These are phyloP conservation scores for Meyerozyma sp. DNA, from an alignment of 1,139 yeast genomes.

Conservation along the genomic window DNA sequence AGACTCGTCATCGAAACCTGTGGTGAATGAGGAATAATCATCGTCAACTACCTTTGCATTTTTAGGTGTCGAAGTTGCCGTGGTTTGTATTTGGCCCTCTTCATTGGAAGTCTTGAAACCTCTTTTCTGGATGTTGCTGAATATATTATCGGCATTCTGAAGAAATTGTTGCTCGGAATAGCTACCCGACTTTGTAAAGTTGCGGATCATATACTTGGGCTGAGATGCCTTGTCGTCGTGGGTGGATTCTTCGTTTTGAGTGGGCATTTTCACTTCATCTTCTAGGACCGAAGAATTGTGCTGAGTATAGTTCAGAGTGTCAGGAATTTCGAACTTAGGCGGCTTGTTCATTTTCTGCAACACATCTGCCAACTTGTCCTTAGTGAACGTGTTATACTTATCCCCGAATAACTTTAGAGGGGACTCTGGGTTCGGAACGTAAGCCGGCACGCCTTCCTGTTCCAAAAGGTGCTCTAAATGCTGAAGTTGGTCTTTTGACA, in stretches of 20 bases:
- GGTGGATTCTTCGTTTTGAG: neutral
- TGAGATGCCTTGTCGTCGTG: neutral
- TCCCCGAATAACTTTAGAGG: constrained; percentile 38
- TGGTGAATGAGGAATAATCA: constrained; percentile 33
- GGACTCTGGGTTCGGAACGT: constrained; percentile 16
- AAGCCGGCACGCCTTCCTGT: constrained; percentile 7
- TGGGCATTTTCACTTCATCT: neutral
- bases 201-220: constrained; percentile 19
- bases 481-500: constrained; percentile 18
- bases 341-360: constrained; percentile 22
- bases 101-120: constrained; percentile 16
- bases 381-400: constrained; percentile 39
- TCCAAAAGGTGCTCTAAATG: constrained; percentile 20
- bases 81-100: constrained; percentile 11
- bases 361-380: constrained; percentile 29
- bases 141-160: constrained; percentile 35
- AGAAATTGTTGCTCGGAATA: constrained; percentile 33
- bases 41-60: constrained; percentile 18
- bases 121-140: constrained; percentile 34
- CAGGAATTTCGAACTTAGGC: constrained; percentile 5
- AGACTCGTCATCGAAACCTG: constrained; percentile 25
- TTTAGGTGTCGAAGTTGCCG: constrained; percentile 39
- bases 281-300: neutral
- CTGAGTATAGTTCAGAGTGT: neutral
- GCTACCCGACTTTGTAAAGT: constrained; percentile 26